phyloP scores from a whole-genome alignment of 73 alveolate species.

The Blepharisma stoltei region DNA sequence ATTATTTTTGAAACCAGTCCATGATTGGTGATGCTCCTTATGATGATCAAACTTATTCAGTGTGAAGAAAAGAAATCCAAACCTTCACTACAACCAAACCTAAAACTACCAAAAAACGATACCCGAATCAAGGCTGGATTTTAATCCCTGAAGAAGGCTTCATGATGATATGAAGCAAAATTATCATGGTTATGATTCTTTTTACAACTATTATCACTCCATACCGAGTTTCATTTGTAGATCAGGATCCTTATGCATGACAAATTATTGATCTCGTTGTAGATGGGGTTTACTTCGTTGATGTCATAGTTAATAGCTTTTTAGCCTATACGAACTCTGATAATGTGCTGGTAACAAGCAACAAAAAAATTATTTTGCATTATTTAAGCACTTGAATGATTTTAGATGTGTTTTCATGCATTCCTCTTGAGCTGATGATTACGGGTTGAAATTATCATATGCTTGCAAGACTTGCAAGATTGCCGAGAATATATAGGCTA shows the following conservation, averaged over 20 bases:
- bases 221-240: conserved; percentile 64
- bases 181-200: conserved; percentile 40
- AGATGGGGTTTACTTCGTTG: conserved; percentile 51
- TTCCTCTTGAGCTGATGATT: conserved; percentile 43
- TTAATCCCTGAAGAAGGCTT: conserved; percentile 59
- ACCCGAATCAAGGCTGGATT: conserved; percentile 4
- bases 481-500: conserved; percentile 63
- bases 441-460: conserved; percentile 30
- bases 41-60: no score
- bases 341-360: conserved; percentile 50
- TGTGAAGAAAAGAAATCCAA: no score
- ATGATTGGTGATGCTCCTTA: no score
- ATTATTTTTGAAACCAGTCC: no score
- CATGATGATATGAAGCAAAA: conserved; percentile 56
- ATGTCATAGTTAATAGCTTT: conserved; percentile 54
- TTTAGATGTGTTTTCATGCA: conserved; percentile 49
- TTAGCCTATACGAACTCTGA: conserved; percentile 60
- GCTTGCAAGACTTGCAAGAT: conserved; percentile 61
- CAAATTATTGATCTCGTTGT: conserved; percentile 40
- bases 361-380: conserved; percentile 46
- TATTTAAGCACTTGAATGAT: conserved; percentile 61
- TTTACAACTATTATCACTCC: conserved; percentile 60
- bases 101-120: neutral
- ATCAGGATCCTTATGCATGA: conserved; percentile 35
- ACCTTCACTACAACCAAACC: no score